Base-by-base conservation (phyloP, 2,329 filamentous ascomycete species). In the Pseudogymnoascus sp. region DNA sequence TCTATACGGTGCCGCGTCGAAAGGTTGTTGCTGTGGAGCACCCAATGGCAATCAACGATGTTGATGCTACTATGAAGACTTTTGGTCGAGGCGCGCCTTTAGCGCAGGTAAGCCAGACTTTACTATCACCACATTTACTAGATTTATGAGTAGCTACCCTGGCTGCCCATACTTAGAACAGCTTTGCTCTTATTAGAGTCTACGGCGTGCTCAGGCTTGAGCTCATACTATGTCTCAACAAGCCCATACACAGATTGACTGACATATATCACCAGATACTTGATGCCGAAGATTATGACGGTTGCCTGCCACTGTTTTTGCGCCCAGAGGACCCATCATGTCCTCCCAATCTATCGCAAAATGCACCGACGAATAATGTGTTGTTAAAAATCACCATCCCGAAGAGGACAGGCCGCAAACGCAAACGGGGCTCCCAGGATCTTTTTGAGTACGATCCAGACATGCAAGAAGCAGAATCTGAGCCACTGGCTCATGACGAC, bases 301-400 rank as follows among this genome's bases (percentile, higher is more conserved):
- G 78, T 42, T 77, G 80, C 61, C 77, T 84, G 24, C 88, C 88
- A 1, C 77, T 96, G n/a, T 90, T 89, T 69, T 79, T 97, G 62
- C 86, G 90, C 21, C 90, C 89, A 24, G 84, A 91, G 67, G 91
- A 96, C 74, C 87, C 88, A 2, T 86, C 91, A 70, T 86, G 89
- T 70, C 88, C 89, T 68, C 90, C 90, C 7, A 79, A 96, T 65
- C 80, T 88, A 68, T 96, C 93, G 6, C 86, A 87, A 44, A 89
- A 88, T 71, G 84, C 87, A 33, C 77, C 84, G 19, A 89, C 91
- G 8, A 90, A 92, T 72, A 96, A 97, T 71, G 78, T 97, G 19
- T 81, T 97, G 19, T 80, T 99, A 62, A 93, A 92, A 73, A 82
- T 99, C 63, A 92, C 88, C 0, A 85, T 97, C 0, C 93, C 95